Conservation (phyloP, 176 grass and related monocot genomes). For the Saccharum officinarum region DNA sequence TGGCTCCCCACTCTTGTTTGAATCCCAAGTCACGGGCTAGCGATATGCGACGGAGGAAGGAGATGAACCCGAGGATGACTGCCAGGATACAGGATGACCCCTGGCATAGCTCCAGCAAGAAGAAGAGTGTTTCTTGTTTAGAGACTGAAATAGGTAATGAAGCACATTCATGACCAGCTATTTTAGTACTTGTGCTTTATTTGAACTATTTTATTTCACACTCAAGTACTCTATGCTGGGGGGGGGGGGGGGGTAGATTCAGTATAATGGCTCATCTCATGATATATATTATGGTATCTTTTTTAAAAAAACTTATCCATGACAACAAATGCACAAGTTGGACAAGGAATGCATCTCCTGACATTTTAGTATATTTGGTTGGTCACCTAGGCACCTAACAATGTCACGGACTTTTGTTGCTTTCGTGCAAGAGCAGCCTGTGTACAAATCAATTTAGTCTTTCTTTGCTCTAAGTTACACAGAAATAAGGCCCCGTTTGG, state of each 20-base stretch:
- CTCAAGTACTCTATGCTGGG: not conserved
- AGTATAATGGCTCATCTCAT: not conserved
- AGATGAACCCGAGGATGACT: not conserved
- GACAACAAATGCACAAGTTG: constrained; percentile 24
- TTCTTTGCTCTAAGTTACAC: not conserved
- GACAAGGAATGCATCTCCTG: constrained; percentile 29
- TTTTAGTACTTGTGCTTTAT: not conserved
- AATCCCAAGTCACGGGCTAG: not conserved
- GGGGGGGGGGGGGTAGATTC: not conserved
- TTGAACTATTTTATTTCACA: not conserved
- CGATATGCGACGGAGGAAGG: not conserved
- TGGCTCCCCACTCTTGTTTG: not conserved
- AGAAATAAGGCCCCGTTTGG: too few relatives aligned
- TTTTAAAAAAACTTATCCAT: not conserved
- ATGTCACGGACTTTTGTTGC: constrained; percentile 6
- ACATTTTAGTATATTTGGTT: constrained; percentile 40
- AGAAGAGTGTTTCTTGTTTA: constrained; percentile 1
- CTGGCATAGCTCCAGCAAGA: not conserved
- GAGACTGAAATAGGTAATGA: not conserved
- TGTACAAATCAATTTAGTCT: constrained; percentile 18
- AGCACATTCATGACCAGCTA: not conserved
- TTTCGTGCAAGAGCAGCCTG: constrained; percentile 19
- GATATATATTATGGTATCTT: constrained; percentile 7
- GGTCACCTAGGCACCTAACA: constrained; percentile 53
- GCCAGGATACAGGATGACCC: not conserved